Evolutionary conservation across 2,329 filamentous ascomycete species (phyloP).

Genomic region (Alternaria consortialis): DNA sequence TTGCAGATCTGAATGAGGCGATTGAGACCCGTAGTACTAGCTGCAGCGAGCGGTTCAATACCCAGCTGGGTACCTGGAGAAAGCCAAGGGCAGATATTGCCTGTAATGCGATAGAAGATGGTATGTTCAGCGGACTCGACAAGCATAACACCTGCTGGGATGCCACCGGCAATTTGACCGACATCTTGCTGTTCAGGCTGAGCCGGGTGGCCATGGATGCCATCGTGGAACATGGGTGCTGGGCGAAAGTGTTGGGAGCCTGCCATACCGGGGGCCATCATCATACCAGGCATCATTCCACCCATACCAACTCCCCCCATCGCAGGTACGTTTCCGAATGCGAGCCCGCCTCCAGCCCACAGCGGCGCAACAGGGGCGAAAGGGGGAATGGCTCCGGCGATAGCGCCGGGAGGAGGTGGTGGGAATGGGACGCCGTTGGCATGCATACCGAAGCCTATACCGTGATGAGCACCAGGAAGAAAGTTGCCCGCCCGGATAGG

Average conservation of each 20-base stretch:
- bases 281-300: slow-evolving; percentile 18
- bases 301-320: slow-evolving; percentile 14
- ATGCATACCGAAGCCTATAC: slow-evolving; percentile 40
- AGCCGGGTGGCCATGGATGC: slow-evolving; percentile 28
- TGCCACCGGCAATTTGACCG: slow-evolving; percentile 37
- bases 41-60: slow-evolving; percentile 37
- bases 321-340: slow-evolving; percentile 34
- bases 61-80: slow-evolving; percentile 35
- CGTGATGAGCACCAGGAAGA: slow-evolving; percentile 34
- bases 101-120: slow-evolving; percentile 40
- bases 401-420: slow-evolving; percentile 35
- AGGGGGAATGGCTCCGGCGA: slow-evolving; percentile 30
- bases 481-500: slow-evolving; percentile 36
- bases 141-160: slow-evolving; percentile 37
- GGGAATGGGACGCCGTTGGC: slow-evolving; percentile 34
- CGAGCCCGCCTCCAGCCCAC: slow-evolving; percentile 34
- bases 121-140: slow-evolving; percentile 38
- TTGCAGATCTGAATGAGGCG: slow-evolving; percentile 43
- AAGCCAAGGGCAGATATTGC: slow-evolving; percentile 42
- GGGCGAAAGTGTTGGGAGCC: slow-evolving; percentile 29
- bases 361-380: slow-evolving; percentile 38
- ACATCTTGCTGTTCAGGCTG: slow-evolving; percentile 38
- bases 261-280: slow-evolving; percentile 23
- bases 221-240: slow-evolving; percentile 33
- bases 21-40: slow-evolving; percentile 38